Evolutionary conservation across 805 yeast genomes (phyloP), one percentile per base, ranked within the genome.

Genomic region (Lachancea lanzarotensis): DNA sequence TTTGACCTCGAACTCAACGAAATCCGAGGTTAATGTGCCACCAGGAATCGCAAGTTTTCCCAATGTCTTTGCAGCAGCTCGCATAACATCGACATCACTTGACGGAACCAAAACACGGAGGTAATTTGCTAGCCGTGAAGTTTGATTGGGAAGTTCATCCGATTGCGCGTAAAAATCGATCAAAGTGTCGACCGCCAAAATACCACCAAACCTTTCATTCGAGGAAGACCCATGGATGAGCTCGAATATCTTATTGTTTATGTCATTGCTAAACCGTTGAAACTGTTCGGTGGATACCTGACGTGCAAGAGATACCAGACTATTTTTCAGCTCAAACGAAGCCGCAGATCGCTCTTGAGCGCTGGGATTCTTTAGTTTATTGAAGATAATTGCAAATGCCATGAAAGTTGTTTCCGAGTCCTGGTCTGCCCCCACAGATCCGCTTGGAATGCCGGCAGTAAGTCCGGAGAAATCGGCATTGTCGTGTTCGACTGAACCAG

Each of bases 31-130:
- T 43, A 89, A 66, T 1, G 95, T 80, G 0, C 95, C 93, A 22
- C 95, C 95, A 0, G 95, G 91, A 5, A 81, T 78, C 0, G 97
- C 95, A 52, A 91, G 71, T 56, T 83, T 84, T 11, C 98, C 98
- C 51, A 93, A 71, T 0, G 96, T 87, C 43, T 75, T 75, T 0
- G 96, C 89, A 2, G 98, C 96, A 29, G 81, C 75, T 48, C 79
- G 78, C 90, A 91, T 87, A 29, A 89, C 91, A 32, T 79, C 86
- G 15, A 82, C 71, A 57, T 93, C 96, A 51, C 78, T 83, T 0
- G 93, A 83, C 2, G 93, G 84, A 17, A 91, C 79, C 45, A 88
- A 75, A 34, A 82, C 78, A 35, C 95, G 74, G 49, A 91, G 69
- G 59, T 91, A 91, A 54, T 87, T 91, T n/a, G 95, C 91, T 59